These are phyloP conservation scores for Septoria petroselini DNA, from an alignment of 2,329 filamentous ascomycete genomes.

Conservation along the genomic window DNA sequence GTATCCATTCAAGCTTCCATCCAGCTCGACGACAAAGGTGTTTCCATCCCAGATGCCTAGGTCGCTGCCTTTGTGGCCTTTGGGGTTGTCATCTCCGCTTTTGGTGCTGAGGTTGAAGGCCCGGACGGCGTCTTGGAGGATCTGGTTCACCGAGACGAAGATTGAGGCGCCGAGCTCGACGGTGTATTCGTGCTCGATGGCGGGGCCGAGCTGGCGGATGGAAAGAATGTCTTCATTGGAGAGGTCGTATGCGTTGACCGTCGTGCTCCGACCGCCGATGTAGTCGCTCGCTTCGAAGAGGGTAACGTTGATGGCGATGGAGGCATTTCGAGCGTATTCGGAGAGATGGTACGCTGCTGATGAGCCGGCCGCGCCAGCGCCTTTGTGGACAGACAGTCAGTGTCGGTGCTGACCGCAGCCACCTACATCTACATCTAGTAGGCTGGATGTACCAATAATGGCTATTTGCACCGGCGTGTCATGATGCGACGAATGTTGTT, in stretches of 20 bases:
- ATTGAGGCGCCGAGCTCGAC: constrained; percentile 90
- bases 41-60: constrained; percentile 84
- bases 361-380: constrained; percentile 83
- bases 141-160: constrained; percentile 81
- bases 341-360: constrained; percentile 81
- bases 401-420: not conserved
- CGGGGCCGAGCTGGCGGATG: constrained; percentile 70
- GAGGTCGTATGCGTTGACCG: constrained; percentile 65
- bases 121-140: constrained; percentile 69
- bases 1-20: constrained; percentile 63
- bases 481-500: too few relatives aligned
- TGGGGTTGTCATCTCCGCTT: constrained; percentile 39
- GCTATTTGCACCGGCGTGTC: constrained; percentile 21
- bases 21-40: constrained; percentile 61
- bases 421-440: too few relatives aligned
- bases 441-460: constrained; percentile 27
- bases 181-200: constrained; percentile 47
- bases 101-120: constrained; percentile 65
- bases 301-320: constrained; percentile 71
- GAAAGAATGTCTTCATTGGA: constrained; percentile 46
- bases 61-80: constrained; percentile 50
- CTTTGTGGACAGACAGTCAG: constrained; percentile 49
- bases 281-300: constrained; percentile 77
- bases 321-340: constrained; percentile 61
- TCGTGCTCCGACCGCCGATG: constrained; percentile 83